Conservation (phyloP, 2,329 filamentous ascomycete genomes). For the Cladosporium sp. region DNA sequence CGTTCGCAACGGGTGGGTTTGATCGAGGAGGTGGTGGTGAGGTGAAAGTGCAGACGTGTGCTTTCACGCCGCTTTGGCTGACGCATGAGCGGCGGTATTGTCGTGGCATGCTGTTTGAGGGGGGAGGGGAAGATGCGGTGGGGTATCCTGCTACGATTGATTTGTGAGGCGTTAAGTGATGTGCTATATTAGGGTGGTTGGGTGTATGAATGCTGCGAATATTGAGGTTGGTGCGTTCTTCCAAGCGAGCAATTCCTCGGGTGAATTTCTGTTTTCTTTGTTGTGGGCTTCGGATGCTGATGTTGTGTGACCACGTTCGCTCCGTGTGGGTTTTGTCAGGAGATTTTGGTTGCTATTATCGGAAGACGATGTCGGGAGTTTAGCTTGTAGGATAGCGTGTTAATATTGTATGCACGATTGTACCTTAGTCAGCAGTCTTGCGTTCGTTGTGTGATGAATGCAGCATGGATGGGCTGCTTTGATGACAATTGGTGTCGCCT, state of each 20-base stretch:
- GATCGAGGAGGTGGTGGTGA: not conserved
- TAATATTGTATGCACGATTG: not conserved
- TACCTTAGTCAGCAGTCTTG: not conserved
- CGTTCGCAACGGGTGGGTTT: conserved; percentile 1
- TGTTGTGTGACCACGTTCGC: not conserved
- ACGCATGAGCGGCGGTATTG: conserved; percentile 9
- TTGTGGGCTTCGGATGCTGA: not conserved
- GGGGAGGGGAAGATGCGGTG: not conserved
- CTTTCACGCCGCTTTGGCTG: conserved; percentile 10
- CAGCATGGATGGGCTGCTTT: not conserved
- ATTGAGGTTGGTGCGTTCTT: not conserved
- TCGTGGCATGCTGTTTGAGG: not conserved
- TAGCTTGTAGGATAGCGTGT: not conserved
- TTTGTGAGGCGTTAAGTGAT: not conserved
- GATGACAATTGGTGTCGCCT: not conserved
- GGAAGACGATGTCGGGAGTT: not conserved
- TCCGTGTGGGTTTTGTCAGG: too few species aligned
- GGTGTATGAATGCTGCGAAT: not conserved
- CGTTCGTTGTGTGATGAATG: not conserved
- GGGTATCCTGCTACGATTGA: not conserved
- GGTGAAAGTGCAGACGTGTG: not conserved
- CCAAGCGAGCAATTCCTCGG: not conserved
- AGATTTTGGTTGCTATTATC: not conserved
- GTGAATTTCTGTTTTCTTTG: not conserved
- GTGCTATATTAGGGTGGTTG: not conserved